Conservation (phyloP, 768 basidiomycete genomes). For the Pleurotus cornucopiae region DNA sequence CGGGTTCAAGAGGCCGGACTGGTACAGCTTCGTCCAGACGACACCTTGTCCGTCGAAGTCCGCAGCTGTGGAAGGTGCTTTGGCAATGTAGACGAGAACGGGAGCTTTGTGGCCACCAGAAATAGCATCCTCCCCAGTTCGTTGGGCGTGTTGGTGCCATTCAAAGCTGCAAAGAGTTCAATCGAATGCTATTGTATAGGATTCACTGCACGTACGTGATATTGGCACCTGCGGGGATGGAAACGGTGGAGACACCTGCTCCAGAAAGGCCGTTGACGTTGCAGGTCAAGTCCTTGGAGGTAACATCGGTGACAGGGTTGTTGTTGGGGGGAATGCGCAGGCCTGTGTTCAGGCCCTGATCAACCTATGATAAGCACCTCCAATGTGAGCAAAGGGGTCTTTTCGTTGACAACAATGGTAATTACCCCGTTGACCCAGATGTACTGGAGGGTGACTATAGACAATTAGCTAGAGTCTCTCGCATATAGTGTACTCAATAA, state of each 20-base stretch:
- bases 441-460: constrained; percentile 46
- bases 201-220: constrained; percentile 27
- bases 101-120: constrained; percentile 48
- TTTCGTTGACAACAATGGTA: not conserved
- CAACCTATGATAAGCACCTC: constrained; percentile 24
- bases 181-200: not conserved
- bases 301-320: constrained; percentile 53
- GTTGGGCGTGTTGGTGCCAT: constrained; percentile 52
- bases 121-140: constrained; percentile 50
- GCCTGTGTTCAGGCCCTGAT: constrained; percentile 41
- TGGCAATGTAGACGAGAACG: constrained; percentile 47
- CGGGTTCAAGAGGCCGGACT: constrained; percentile 39
- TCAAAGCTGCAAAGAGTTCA: constrained; percentile 33
- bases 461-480: not conserved
- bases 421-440: constrained; percentile 45
- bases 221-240: constrained; percentile 38
- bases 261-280: constrained; percentile 46
- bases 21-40: constrained; percentile 54
- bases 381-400: not conserved
- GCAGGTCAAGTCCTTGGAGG: constrained; percentile 48
- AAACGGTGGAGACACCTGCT: constrained; percentile 31
- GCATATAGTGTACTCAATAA: not conserved
- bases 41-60: constrained; percentile 43
- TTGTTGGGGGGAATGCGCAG: constrained; percentile 48
- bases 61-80: constrained; percentile 40